These are phyloP conservation scores for Lagenaria siceraria DNA, from an alignment of 306 rosid genomes.

Conservation along the genomic window DNA sequence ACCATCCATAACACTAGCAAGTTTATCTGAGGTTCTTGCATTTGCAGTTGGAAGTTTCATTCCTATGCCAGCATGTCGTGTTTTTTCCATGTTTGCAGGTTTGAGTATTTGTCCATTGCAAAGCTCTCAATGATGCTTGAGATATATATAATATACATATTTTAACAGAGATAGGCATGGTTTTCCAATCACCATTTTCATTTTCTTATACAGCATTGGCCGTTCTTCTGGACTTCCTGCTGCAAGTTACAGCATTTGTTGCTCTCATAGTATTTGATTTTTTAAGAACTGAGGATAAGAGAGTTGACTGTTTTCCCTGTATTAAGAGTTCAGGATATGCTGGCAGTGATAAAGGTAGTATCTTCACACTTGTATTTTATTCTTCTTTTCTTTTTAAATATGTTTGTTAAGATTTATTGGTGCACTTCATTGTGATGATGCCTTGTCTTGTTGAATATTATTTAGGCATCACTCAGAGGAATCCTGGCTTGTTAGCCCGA, in stretches of 20 bases:
- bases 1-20: conserved; percentile 94
- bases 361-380: conserved; percentile 1
- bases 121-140: neutral
- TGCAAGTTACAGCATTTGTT: conserved; percentile 93
- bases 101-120: neutral
- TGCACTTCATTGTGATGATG: neutral
- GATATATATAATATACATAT: neutral
- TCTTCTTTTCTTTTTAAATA: neutral
- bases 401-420: neutral
- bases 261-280: conserved; percentile 86
- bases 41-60: conserved; percentile 96
- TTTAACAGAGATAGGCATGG: neutral
- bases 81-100: conserved; percentile 99
- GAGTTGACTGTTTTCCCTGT: conserved; percentile 96
- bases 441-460: conserved; percentile 4
- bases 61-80: conserved; percentile 98
- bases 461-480: conserved; percentile 49
- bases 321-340: conserved; percentile 42
- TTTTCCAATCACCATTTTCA: conserved; percentile 17
- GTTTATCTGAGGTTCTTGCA: conserved; percentile 91
- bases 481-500: conserved; percentile 64
- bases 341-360: conserved; percentile 56
- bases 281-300: conserved; percentile 64
- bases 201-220: conserved; percentile 75
- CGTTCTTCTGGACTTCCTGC: conserved; percentile 85